Percentiles rank a stretch among this genome's conserved stretches.
Evolutionary conservation across 306 rosid species (phyloP).

Genomic region (Rosa multiflora): DNA sequence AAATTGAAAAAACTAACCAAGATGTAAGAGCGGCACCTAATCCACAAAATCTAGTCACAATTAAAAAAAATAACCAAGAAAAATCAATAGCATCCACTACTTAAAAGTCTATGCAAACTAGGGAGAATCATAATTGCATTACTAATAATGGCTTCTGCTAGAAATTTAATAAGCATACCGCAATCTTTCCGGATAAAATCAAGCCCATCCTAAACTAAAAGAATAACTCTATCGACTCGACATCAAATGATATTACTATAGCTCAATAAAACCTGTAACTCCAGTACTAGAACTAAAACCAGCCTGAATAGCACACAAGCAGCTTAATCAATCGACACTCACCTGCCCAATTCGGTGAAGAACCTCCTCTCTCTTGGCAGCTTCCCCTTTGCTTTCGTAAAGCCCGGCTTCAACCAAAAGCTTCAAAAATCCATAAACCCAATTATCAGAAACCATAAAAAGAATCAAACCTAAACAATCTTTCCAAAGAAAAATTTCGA

Average conservation of each 20-base stretch:
- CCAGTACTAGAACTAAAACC: too few species aligned
- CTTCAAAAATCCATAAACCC: slow-evolving; percentile 28
- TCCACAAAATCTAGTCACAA: neutral
- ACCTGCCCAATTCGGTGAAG: slow-evolving; percentile 58
- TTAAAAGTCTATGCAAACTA: neutral
- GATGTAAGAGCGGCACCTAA: neutral
- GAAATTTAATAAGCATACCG: neutral
- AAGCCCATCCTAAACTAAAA: neutral
- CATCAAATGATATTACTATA: neutral
- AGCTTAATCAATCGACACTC: neutral
- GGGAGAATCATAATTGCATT: neutral
- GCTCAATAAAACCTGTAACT: neutral
- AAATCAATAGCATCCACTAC: neutral
- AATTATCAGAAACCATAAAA: slow-evolving; percentile 7
- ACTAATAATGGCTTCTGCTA: neutral
- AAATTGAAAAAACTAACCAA: neutral
- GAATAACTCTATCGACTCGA: neutral
- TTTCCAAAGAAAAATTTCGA: neutral
- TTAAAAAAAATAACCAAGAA: too few species aligned
- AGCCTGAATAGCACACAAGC: neutral
- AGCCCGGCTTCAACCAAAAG: slow-evolving; percentile 54
- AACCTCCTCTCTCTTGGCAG: slow-evolving; percentile 62
- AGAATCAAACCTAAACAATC: neutral
- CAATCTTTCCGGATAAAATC: neutral
- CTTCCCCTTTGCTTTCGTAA: slow-evolving; percentile 59